A percentile compares a stretch with the other conserved stretches of the same genome.
phyloP scores from a whole-genome alignment of 441 rosid genomes.

The Jatropha podagrica region DNA sequence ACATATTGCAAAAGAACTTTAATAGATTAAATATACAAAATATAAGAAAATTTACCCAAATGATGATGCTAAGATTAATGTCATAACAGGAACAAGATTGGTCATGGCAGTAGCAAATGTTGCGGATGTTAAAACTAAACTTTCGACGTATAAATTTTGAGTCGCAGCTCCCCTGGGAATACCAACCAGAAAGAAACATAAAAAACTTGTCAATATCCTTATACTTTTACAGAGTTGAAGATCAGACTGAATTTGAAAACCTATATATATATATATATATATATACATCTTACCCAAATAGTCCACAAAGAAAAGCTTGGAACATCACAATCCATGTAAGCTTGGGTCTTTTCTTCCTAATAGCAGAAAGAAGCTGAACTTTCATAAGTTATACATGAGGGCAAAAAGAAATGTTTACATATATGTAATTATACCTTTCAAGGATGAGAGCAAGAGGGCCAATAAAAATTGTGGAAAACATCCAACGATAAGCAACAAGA shows the following conservation, averaged over 20 bases:
- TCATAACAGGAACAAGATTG: conserved; percentile 45
- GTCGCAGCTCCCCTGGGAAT: conserved; percentile 39
- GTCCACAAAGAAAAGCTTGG: conserved; percentile 15
- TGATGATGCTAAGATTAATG: conserved; percentile 42
- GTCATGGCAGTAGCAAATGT: conserved; percentile 46
- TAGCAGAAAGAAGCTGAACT: neutral
- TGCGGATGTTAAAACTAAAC: conserved; percentile 52
- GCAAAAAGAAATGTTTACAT: no score
- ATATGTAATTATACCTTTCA: neutral
- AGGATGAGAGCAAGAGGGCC: conserved; percentile 34
- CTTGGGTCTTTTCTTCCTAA: conserved; percentile 22
- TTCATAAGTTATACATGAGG: neutral
- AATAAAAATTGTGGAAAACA: conserved; percentile 26
- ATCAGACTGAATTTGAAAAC: no score
- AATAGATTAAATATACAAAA: neutral
- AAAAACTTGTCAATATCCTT: neutral
- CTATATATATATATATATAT: no score
- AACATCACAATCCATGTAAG: conserved; percentile 12
- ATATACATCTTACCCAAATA: conserved; percentile 20
- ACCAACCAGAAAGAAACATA: neutral
- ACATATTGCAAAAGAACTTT: neutral
- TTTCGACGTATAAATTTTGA: conserved; percentile 36
- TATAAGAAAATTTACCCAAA: conserved; percentile 31
- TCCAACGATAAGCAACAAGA: conserved; percentile 30
- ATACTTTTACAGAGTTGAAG: no score